Percentiles rank a stretch among this genome's conserved stretches.
Evolutionary conservation across 306 rosid genomes (phyloP).

Genomic region (Rosa persica): DNA sequence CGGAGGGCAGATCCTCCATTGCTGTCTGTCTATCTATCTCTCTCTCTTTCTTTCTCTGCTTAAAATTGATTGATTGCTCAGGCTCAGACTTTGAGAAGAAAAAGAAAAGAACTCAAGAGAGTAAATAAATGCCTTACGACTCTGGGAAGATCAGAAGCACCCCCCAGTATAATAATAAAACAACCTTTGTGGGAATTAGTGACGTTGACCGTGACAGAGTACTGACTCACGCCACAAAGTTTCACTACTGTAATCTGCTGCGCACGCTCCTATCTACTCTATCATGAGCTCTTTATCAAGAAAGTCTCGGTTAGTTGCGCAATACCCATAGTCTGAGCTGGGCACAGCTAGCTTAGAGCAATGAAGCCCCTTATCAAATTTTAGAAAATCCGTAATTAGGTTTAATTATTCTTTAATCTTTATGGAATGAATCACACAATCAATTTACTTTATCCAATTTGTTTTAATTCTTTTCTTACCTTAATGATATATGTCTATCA

Average conservation of each 20-base stretch:
- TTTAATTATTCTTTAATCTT: too few species aligned
- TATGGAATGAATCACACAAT: too few species aligned
- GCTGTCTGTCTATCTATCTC: not conserved
- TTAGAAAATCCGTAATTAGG: too few species aligned
- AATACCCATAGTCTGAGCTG: too few species aligned
- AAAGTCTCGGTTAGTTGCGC: too few species aligned
- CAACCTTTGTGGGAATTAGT: conserved; percentile 32
- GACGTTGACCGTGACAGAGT: conserved; percentile 48
- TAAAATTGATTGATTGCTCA: not conserved
- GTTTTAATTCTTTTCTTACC: too few species aligned
- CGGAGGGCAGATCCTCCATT: conserved; percentile 90
- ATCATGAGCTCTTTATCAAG: too few species aligned
- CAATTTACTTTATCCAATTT: too few species aligned
- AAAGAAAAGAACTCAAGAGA: not conserved
- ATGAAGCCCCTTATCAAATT: too few species aligned
- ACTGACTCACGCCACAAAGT: conserved; percentile 30
- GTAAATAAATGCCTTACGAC: conserved; percentile 11
- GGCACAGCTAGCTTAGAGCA: too few species aligned
- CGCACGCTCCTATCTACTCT: not conserved
- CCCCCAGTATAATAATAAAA: not conserved
- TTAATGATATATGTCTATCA: too few species aligned
- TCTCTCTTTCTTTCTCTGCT: not conserved
- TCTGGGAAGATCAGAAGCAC: conserved; percentile 13
- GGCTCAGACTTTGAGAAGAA: conserved; percentile 2
- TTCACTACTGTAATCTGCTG: conserved; percentile 24